Conservation (phyloP, 2,329 filamentous ascomycete genomes). For the Alternaria solani region DNA sequence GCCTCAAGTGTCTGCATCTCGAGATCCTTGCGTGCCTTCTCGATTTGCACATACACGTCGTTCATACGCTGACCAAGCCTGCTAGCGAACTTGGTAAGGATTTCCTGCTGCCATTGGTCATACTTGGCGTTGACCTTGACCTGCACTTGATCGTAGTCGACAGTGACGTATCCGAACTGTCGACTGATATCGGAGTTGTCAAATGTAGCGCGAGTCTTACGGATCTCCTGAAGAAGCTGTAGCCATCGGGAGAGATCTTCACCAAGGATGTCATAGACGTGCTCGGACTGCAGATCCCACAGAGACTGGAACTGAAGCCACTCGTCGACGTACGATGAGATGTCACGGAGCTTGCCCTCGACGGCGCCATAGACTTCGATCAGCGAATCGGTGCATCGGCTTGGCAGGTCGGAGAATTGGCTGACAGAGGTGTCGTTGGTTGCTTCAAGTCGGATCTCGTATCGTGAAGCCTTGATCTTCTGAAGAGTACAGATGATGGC, state of each 20-base stretch:
- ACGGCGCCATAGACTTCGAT: constrained; percentile 82
- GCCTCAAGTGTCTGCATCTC: constrained; percentile 93
- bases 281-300: constrained; percentile 96
- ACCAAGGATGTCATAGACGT: constrained; percentile 90
- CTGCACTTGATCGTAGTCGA: constrained; percentile 98
- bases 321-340: constrained; percentile 90
- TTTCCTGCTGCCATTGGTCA: constrained; percentile 99
- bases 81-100: constrained; percentile 88
- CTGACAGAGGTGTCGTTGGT: constrained; percentile 66
- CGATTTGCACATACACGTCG: constrained; percentile 90
- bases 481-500: constrained; percentile 90
- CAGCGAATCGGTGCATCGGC: constrained; percentile 80
- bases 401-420: constrained; percentile 84
- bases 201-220: constrained; percentile 94
- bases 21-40: constrained; percentile 87
- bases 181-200: constrained; percentile 95
- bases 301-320: constrained; percentile 99
- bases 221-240: constrained; percentile 94
- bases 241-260: constrained; percentile 93
- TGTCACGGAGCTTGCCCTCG: constrained; percentile 80
- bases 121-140: constrained; percentile 99
- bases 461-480: constrained; percentile 93
- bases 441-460: constrained; percentile 82
- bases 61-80: constrained; percentile 90
- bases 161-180: constrained; percentile 90